A percentile compares a stretch with the other conserved stretches of the same genome.
Evolutionary conservation across 179 eudicot genomes (phyloP).

Genomic region (Vitellaria paradoxa): DNA sequence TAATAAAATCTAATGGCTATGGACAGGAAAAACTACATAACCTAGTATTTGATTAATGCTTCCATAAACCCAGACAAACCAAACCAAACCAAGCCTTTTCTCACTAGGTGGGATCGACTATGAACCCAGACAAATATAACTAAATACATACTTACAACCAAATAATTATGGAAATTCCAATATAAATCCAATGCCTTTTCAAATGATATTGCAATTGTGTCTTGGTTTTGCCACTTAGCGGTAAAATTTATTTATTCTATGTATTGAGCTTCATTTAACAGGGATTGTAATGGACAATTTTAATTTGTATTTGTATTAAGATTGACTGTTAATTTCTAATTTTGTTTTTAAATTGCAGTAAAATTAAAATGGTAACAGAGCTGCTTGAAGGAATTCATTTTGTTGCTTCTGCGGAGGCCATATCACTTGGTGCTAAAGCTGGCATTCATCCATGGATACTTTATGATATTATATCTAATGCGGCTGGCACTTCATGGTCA

Average conservation of each 20-base stretch:
- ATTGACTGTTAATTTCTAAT: neutral
- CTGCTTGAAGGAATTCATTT: constrained; percentile 94
- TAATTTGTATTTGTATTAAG: too few relatives aligned
- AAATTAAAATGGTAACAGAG: constrained; percentile 80
- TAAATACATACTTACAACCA: neutral
- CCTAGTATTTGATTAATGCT: neutral
- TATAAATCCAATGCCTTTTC: neutral
- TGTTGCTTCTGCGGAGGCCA: constrained; percentile 94
- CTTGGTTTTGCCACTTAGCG: neutral
- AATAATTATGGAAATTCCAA: neutral
- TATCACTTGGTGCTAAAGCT: constrained; percentile 88
- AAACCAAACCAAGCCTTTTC: too few relatives aligned
- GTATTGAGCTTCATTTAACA: neutral
- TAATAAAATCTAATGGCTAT: neutral
- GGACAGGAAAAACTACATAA: neutral
- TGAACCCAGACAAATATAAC: neutral
- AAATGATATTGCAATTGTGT: neutral
- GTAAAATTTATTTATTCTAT: neutral
- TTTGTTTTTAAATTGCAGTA: constrained; percentile 48
- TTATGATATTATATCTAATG: constrained; percentile 92
- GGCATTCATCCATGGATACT: constrained; percentile 91
- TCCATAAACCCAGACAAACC: neutral
- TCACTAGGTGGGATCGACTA: too few relatives aligned
- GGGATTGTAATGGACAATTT: neutral
- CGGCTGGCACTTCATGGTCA: constrained; percentile 98